These are phyloP conservation scores for Monotropa hypopitys DNA, from an alignment of 179 eudicot genomes.

Conservation along the genomic window DNA sequence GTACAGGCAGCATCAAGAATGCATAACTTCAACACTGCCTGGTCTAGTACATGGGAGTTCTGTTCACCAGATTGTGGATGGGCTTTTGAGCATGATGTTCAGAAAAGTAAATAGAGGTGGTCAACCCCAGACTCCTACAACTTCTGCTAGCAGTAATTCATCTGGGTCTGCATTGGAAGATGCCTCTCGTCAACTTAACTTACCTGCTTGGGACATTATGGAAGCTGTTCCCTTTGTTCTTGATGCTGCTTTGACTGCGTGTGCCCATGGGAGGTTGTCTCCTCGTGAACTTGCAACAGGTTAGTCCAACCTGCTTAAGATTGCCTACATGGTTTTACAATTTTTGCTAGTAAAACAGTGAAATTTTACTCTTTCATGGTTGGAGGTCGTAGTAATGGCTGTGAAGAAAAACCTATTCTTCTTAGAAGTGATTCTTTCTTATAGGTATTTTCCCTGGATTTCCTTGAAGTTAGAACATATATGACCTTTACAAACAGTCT, in stretches of 20 bases:
- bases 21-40: constrained; percentile 82
- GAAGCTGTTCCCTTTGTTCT: constrained; percentile 96
- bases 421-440: not conserved
- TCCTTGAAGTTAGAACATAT: not conserved
- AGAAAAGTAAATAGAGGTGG: constrained; percentile 54
- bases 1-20: constrained; percentile 88
- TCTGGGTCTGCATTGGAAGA: constrained; percentile 57
- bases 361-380: not conserved
- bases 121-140: constrained; percentile 38
- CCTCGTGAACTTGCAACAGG: constrained; percentile 97
- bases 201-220: constrained; percentile 94
- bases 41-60: constrained; percentile 70
- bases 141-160: constrained; percentile 73
- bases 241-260: constrained; percentile 90
- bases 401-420: not conserved
- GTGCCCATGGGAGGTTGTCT: constrained; percentile 79
- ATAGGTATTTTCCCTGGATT: not conserved
- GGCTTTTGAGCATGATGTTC: constrained; percentile 75
- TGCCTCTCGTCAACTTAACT: constrained; percentile 34
- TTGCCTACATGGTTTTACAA: not conserved
- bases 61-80: constrained; percentile 78
- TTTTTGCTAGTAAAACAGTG: not conserved
- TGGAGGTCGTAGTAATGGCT: not conserved
- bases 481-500: not conserved
- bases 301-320: constrained; percentile 16